Conservation (phyloP, 768 basidiomycete species). For the Pilatotrama ljubarskyi region DNA sequence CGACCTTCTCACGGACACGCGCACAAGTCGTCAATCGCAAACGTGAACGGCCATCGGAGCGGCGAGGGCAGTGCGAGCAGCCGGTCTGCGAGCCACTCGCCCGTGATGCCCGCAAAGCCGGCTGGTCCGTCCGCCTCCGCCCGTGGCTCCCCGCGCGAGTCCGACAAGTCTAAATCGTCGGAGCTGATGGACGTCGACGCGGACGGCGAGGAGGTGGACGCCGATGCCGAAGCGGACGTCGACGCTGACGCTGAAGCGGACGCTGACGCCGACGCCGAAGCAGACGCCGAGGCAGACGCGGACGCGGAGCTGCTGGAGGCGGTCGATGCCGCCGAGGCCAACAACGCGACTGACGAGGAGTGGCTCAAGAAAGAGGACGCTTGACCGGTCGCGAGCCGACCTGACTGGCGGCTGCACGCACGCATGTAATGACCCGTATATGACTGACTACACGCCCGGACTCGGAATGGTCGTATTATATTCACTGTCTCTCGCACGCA, state of each 20-base stretch:
- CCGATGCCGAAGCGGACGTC: constrained; percentile 35
- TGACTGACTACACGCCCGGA: too few relatives aligned
- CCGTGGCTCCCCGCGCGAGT: constrained; percentile 19
- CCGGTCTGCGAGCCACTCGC: constrained; percentile 17
- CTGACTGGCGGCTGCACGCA: too few relatives aligned
- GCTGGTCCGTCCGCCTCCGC: neutral
- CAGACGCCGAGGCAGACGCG: constrained; percentile 34
- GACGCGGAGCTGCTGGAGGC: constrained; percentile 40
- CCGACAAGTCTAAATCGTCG: constrained; percentile 14
- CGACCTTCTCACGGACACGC: neutral
- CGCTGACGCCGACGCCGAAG: constrained; percentile 36
- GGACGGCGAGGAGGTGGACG: constrained; percentile 24
- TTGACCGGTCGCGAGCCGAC: constrained; percentile 1
- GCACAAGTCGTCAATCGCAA: neutral
- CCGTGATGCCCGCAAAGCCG: neutral
- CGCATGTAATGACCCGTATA: too few relatives aligned
- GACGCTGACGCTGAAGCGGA: constrained; percentile 34
- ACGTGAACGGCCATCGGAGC: constrained; percentile 1
- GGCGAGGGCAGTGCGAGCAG: constrained; percentile 10
- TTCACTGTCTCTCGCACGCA: too few relatives aligned
- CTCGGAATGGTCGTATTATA: too few relatives aligned
- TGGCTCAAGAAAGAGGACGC: constrained; percentile 32
- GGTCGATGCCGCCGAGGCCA: constrained; percentile 42
- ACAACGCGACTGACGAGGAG: constrained; percentile 28
- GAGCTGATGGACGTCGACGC: constrained; percentile 19